phyloP scores from a whole-genome alignment of 768 basidiomycete genomes.

The Rhizopogon vesiculosus region DNA sequence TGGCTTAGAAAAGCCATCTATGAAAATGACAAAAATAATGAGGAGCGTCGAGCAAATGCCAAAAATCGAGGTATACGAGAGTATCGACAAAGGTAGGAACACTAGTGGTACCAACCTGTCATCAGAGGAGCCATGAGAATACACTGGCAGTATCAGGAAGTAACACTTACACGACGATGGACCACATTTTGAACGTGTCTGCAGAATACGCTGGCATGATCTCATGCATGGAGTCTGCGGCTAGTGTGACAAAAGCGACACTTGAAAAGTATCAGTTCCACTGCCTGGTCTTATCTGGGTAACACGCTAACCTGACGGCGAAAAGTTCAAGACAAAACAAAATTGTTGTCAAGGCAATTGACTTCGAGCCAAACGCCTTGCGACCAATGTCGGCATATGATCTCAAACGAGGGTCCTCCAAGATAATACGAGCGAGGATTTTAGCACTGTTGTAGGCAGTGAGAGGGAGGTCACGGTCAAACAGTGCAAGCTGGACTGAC shows the following conservation, averaged over 20 bases:
- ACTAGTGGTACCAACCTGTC: conserved; percentile 74
- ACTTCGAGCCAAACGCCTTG: conserved; percentile 80
- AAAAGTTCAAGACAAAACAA: conserved; percentile 89
- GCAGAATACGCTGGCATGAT: conserved; percentile 65
- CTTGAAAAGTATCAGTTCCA: conserved; percentile 29
- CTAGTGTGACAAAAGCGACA: conserved; percentile 84
- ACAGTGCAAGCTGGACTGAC: conserved; percentile 39
- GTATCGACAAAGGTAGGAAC: conserved; percentile 78
- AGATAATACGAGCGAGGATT: conserved; percentile 72
- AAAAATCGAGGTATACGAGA: conserved; percentile 86
- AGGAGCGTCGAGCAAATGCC: conserved; percentile 77
- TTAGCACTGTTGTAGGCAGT: conserved; percentile 58
- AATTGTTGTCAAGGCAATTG: conserved; percentile 56
- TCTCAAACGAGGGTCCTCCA: conserved; percentile 60
- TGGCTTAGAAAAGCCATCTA: conserved; percentile 75
- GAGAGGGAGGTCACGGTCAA: conserved; percentile 3
- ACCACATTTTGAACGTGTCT: conserved; percentile 71
- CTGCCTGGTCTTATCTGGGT: background rate
- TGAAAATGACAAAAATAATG: conserved; percentile 70
- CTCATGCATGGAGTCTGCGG: conserved; percentile 79
- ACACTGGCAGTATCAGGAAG: background rate
- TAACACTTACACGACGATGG: conserved; percentile 58
- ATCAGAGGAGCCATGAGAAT: background rate
- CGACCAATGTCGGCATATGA: conserved; percentile 90
- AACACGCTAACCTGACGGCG: conserved; percentile 57